Evolutionary conservation across 345 rosid species (phyloP), one percentile per base, ranked within the genome.

Genomic region (Lepidium africanum): DNA sequence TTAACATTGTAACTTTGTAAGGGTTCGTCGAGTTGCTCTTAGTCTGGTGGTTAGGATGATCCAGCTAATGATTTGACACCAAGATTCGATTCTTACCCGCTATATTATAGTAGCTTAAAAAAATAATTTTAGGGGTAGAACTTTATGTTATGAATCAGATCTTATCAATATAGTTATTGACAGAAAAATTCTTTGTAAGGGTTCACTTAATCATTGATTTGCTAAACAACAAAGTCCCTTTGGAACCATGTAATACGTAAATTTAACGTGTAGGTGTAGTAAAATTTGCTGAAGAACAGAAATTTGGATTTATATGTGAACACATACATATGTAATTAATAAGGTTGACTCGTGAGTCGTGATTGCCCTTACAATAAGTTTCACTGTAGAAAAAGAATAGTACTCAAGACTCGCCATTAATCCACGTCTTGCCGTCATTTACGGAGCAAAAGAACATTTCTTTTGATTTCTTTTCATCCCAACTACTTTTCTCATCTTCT

Each of bases 291-390:
- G 16, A 39, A 25, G 43, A 64, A 64, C 59, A n/a, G 48, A 38
- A 23, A 0, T 50, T 64, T 50, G 48, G 48, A 64, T 64, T 21
- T 50, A 50, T 64, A 50, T 64, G 23, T 32, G 47, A n/a, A 36
- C 47, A 9, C 6, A 50, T 19, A 64, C n/a, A 48, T 21, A 64
- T 64, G 10, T 50, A 48, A 50, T 13, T 10, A 14, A 39, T 39
- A 25, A 65, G 40, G 51, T 27, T 9, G 60, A 16, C 70, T 52
- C 43, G 71, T 54, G 71, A 66, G n/a, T n/a, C n/a, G n/a, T n/a
- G n/a, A n/a, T 35, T 32, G 53, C 16, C 39, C 52, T 41, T 37
- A 12, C 58, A 15, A 52, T 37, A 66, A 53, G 41, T 30, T 27
- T 53, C 59, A 17, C 35, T 42, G 43, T 54, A 15, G 19, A 25